Base-by-base conservation (phyloP, 2,329 filamentous ascomycete species). In the Cytospora paraplurivora region DNA sequence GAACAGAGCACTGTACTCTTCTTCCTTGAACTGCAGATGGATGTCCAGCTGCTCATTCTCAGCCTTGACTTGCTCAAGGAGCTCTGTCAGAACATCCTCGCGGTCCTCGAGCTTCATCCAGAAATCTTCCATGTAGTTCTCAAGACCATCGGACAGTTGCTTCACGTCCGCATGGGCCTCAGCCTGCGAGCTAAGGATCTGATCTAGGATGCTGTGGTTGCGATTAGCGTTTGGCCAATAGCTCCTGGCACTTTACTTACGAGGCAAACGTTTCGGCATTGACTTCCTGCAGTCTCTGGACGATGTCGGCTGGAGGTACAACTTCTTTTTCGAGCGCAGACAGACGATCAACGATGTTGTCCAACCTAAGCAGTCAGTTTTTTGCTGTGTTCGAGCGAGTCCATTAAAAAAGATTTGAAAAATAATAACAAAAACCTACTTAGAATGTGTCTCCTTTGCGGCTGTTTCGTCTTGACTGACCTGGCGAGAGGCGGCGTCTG, bases 61-160 rank as follows among this genome's bases (percentile, higher is more conserved):
- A n/a, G 41, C 59, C n/a, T 61, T 27, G 19, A 34, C 55, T 53
- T 55, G 52, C 1, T 61, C 51, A 19, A 55, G 59, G 8, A 61
- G 37, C 51, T 61, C 59, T 5, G 52, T 55, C 10, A 61, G 59
- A 7, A 61, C 51, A 50, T 61, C 59, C 33, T 66, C 57, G 8
- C 62, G 62, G 17, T 62, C 62, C n/a, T 66, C 62, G n/a, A 66
- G 62, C 27, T 53, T 63, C 19, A 54, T 33, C 62, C 64, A 66
- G 17, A 64, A 49, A 34, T 62, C 62, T 27, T 52, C 52, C 27
- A 64, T 59, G 21, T 57, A 62, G 15, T 57, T 37, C 11, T 56
- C 50, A 27, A 66, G 21, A 11, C 41, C 49, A 38, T 52, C 44
- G 4, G 52, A 34, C 11, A 66, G 34, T 6, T 49, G 33, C 7